These are phyloP conservation scores for Aethionema arabicum DNA, from an alignment of 345 rosid genomes.

Conservation along the genomic window DNA sequence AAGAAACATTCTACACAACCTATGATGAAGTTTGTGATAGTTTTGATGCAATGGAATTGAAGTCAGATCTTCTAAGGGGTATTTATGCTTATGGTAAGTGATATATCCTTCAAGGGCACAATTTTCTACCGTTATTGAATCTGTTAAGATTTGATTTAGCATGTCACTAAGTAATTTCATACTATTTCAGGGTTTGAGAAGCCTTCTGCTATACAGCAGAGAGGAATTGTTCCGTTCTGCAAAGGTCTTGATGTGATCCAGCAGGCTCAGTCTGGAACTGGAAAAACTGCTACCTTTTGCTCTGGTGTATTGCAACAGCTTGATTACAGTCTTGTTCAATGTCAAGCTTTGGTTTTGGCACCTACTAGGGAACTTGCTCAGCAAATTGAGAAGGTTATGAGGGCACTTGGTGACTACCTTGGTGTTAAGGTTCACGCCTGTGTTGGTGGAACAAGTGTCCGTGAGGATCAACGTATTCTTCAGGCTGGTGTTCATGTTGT, in stretches of 20 bases:
- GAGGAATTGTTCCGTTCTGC: slow-evolving; percentile 90
- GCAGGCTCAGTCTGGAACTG: slow-evolving; percentile 96
- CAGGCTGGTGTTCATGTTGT: slow-evolving; percentile 95
- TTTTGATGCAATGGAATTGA: slow-evolving; percentile 85
- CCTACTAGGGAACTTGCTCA: slow-evolving; percentile 95
- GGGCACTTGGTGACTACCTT: slow-evolving; percentile 88
- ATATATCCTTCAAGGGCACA: neutral
- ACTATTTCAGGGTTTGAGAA: slow-evolving; percentile 67
- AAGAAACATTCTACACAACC: slow-evolving; percentile 63
- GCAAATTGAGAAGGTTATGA: slow-evolving; percentile 96
- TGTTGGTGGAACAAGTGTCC: slow-evolving; percentile 95
- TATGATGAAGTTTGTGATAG: slow-evolving; percentile 83
- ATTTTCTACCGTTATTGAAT: neutral
- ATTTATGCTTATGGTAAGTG: slow-evolving; percentile 86
- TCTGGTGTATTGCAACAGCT: slow-evolving; percentile 92
- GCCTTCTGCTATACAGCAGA: slow-evolving; percentile 96
- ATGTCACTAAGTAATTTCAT: neutral
- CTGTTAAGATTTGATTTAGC: neutral
- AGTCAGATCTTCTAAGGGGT: slow-evolving; percentile 80
- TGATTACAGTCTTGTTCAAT: slow-evolving; percentile 59
- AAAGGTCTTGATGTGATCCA: slow-evolving; percentile 95
- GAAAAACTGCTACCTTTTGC: slow-evolving; percentile 93
- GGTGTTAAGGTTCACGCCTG: slow-evolving; percentile 95
- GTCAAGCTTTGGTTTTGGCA: slow-evolving; percentile 86
- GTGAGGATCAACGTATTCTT: slow-evolving; percentile 89